Base-by-base conservation (phyloP, 331 rosid genomes). In the Quercus lobata region DNA sequence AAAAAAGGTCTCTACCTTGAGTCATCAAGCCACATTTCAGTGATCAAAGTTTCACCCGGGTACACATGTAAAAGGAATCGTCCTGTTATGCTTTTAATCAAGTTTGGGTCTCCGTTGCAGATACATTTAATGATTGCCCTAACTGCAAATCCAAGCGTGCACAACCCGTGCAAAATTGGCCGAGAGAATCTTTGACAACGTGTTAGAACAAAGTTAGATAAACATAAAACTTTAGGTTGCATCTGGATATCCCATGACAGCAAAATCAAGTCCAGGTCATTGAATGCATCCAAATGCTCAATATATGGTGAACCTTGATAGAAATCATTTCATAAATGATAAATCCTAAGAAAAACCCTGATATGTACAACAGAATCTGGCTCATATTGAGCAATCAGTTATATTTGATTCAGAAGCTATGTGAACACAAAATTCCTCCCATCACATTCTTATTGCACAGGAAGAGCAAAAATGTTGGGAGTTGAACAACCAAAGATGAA, bases 21-120 rank as follows among this genome's bases (percentile, higher is more conserved):
- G 56, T 90, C 96, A 75, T 88, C 81, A 61, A 96, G 94, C 99
- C 99, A 96, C 99, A 96, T 96, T 81, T 91, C 98, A 61, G 99
- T 96, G 19, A 87, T 81, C 79, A 93, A 85, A 78, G 94, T 88
- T 81, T 96, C 98, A 17, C 98, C 97, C 6, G 98, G 99, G 90
- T 93, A 96, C 66, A 93, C 97, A 44, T 91, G 98, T n/a, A 90
- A 84, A 80, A 96, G 96, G 80, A 96, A 96, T 55, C 94, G 92
- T 24, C 96, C 98, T 6, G 84, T 76, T 87, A 96, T 86, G 75
- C 90, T 74, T 76, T 93, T 96, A 65, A 93, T 80, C 81, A 73
- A 77, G 80, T 82, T 87, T 46, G 90, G 84, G 76, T 96, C 94
- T 80, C 96, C 97, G 84, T 72, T 80, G 87, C 99, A 96, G 74